These are phyloP conservation scores for Dunaliella salina DNA, from an alignment of 163 green algal species.

Conservation along the genomic window DNA sequence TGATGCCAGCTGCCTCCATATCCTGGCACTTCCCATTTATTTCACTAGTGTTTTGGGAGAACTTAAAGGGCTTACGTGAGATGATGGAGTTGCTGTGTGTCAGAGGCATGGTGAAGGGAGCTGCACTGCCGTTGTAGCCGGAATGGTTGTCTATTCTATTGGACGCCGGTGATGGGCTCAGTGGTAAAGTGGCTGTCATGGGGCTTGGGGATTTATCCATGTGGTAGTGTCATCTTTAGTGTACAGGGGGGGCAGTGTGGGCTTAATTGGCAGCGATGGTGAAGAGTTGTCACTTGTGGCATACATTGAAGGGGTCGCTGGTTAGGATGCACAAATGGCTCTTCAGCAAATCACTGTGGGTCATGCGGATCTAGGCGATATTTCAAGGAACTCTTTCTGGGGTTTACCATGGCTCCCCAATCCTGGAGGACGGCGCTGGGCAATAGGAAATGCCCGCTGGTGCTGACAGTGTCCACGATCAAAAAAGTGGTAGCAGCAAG, in stretches of 20 bases:
- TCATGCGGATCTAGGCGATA: too few species aligned
- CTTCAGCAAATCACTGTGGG: too few species aligned
- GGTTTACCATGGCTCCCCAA: background rate
- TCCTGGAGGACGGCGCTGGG: background rate
- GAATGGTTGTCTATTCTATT: background rate
- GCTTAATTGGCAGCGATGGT: background rate
- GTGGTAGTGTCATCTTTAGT: background rate
- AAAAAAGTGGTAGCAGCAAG: background rate
- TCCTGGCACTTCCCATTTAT: background rate
- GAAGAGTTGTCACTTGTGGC: background rate
- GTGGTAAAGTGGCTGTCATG: background rate
- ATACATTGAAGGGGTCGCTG: too few species aligned
- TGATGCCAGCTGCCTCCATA: too few species aligned
- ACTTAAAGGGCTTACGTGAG: background rate
- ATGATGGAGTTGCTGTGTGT: background rate
- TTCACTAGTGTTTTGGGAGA: background rate
- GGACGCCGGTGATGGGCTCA: background rate
- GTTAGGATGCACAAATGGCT: too few species aligned
- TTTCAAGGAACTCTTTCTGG: too few species aligned
- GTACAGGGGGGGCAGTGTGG: background rate
- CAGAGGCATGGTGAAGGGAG: background rate
- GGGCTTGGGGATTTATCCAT: background rate
- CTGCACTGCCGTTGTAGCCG: background rate
- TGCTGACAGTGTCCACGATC: background rate
- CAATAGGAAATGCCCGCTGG: background rate